phyloP scores from a whole-genome alignment of 148 eudicot genomes.

The Persicaria maculosa region DNA sequence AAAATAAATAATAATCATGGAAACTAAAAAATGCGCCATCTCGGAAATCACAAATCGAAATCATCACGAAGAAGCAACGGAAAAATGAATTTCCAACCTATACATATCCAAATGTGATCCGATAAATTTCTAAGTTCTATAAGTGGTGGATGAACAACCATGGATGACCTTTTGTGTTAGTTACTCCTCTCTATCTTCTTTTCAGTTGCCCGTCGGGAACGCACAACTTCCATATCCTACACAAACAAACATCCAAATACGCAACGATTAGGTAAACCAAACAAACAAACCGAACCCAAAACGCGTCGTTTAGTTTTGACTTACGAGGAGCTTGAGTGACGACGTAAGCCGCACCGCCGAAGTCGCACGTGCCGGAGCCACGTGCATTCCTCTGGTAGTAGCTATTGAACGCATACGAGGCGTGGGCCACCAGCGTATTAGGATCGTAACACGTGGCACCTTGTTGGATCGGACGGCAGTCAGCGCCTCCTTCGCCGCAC shows the following conservation, averaged over 20 bases:
- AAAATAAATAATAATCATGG: neutral
- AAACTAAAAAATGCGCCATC: too few relatives aligned
- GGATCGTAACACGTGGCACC: slow-evolving; percentile 76
- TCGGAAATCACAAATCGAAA: neutral
- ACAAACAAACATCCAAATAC: slow-evolving; percentile 13
- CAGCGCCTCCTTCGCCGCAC: slow-evolving; percentile 81
- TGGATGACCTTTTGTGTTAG: neutral
- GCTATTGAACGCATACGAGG: slow-evolving; percentile 89
- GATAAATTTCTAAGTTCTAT: neutral
- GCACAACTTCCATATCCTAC: slow-evolving; percentile 72
- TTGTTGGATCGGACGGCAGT: slow-evolving; percentile 72
- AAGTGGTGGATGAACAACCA: neutral
- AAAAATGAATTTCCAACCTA: too few relatives aligned
- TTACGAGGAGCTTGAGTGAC: slow-evolving; percentile 78
- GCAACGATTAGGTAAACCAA: neutral
- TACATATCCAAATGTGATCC: neutral
- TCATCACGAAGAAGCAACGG: neutral
- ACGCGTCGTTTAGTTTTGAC: slow-evolving; percentile 15
- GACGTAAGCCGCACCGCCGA: slow-evolving; percentile 79
- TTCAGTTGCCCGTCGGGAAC: slow-evolving; percentile 58
- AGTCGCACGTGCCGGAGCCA: slow-evolving; percentile 62
- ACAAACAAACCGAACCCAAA: neutral
- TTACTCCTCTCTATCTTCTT: neutral
- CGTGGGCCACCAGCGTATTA: slow-evolving; percentile 55
- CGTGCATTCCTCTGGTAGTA: slow-evolving; percentile 68